Evolutionary conservation across 352 stramenopile species (phyloP).

Genomic region (Phytophthora idaei): DNA sequence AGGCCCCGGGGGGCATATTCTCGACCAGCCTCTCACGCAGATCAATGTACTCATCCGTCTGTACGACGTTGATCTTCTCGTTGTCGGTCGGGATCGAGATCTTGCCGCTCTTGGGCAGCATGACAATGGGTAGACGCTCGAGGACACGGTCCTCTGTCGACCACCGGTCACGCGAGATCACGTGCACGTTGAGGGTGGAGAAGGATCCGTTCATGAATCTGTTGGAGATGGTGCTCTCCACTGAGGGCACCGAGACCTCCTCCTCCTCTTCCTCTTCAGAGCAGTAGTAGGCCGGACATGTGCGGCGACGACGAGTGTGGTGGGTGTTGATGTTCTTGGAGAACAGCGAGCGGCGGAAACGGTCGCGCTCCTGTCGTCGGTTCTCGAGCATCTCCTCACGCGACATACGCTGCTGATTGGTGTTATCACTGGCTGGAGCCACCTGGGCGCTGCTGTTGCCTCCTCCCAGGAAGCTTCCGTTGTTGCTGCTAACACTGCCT

Average conservation of each 20-base stretch:
- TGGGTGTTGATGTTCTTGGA: conserved; percentile 34
- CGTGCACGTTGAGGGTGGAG: conserved; percentile 73
- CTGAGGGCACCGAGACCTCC: conserved; percentile 49
- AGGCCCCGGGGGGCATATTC: conserved; percentile 37
- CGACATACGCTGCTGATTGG: conserved; percentile 42
- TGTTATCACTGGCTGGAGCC: conserved; percentile 10
- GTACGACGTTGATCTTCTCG: conserved; percentile 72
- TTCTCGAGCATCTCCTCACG: conserved; percentile 81
- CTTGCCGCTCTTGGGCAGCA: conserved; percentile 71
- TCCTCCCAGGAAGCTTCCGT: conserved; percentile 15
- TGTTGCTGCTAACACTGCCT: conserved; percentile 26
- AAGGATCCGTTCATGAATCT: conserved; percentile 85
- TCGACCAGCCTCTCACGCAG: conserved; percentile 66
- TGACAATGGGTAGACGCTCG: conserved; percentile 72
- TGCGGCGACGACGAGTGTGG: conserved; percentile 34
- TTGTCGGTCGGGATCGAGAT: conserved; percentile 77
- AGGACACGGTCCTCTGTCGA: conserved; percentile 58
- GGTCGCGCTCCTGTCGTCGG: conserved; percentile 67
- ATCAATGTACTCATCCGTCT: conserved; percentile 69
- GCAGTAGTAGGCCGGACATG: conserved; percentile 56
- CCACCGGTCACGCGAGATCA: conserved; percentile 78
- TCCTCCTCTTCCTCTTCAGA: conserved; percentile 83
- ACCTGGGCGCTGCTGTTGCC: conserved; percentile 14
- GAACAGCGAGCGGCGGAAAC: conserved; percentile 69
- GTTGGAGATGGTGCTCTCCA: conserved; percentile 83